Base-by-base conservation (phyloP, 306 rosid species). In the Cucumis sativus region DNA sequence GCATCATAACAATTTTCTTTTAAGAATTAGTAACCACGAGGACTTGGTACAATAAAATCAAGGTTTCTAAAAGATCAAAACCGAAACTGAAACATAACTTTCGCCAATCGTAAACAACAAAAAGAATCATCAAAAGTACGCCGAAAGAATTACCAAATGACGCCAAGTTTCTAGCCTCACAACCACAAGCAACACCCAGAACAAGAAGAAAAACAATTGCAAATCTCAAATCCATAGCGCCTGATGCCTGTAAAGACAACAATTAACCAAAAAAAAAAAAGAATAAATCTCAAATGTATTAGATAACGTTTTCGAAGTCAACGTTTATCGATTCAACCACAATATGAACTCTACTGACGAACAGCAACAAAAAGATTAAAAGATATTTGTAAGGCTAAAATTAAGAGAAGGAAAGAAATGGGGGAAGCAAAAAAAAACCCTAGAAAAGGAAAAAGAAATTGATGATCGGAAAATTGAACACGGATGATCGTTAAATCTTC, bases 171-270 rank as follows among this genome's bases (percentile, higher is more conserved):
- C 84, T 85, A 76, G 94, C 88, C 78, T 85, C 84, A 84, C 90
- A 86, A 74, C 69, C 78, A 89, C 90, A 90, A 77, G 86, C 77
- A 81, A 86, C 86, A 80, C 82, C 86, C 76, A 90, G 73, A 72
- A 89, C 37, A 74, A 86, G 81, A 83, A 92, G 72, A 10, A 90
- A 66, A 17, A 90, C 20, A 28, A 72, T 20, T 10, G 81, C 91
- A 91, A 79, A 80, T 5, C 76, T 72, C 76, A 21, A 65, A 76
- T 81, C 86, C 95, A 93, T 90, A 63, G 21, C 82, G 57, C 87
- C 94, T 89, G 79, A 63, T 74, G 65, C 75, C 76, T 58, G 68
- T 47, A 60, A 28, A 72, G 6, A 49, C 43, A 51, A 47, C 59
- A 71, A 16, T 65, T 20, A 64, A 35, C 70, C n/a, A n/a, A n/a